Base-by-base conservation (phyloP, 164 flowering plant genomes). In the Saururus chinensis region DNA sequence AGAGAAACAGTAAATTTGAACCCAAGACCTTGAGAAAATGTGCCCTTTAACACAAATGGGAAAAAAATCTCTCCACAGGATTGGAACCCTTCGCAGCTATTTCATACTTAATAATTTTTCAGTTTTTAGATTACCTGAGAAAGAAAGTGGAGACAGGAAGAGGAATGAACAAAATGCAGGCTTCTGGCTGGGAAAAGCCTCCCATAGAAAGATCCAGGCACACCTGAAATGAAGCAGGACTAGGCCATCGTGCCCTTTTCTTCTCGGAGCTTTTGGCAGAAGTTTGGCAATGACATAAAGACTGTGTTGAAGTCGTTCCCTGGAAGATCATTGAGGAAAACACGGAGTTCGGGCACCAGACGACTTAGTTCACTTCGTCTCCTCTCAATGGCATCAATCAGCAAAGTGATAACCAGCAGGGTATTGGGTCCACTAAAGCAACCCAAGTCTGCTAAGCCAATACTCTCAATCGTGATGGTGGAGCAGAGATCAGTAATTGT, bases 341-440 rank as follows among this genome's bases (percentile, higher is more conserved):
- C 76, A 10, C 67, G 75, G 40, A 74, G 70, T 26, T 76, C 78
- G 0, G 88, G 88, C 12, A 65, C 37, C 5, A n/a, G 7, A 1
- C 24, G 71, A 16, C 60, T 60, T 21, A 60, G 4, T 11, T 55
- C 53, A 9, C 17, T 25, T 35, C 77, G 25, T 0, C 30, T n/a
- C 22, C 49, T 49, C 23, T 66, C 62, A 19, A 77, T 69, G 0
- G 66, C 53, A 6, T 68, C 61, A 35, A 87, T 55, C 7, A 84
- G 16, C 51, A 75, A 67, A 4, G 75, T 68, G 4, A 72, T 64
- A 1, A 56, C 72, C 4, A 71, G 49, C 20, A 87, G 37, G 40
- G 95, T 67, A 74, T 87, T 87, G 25, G 85, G 85, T 51, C 95
- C 90, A 0, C 87, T 77, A 23, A 88, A 83, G 56, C 95, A 87